phyloP scores from a whole-genome alignment of 1,284 basidiomycete genomes.

The Anthracocystis walkeri region DNA sequence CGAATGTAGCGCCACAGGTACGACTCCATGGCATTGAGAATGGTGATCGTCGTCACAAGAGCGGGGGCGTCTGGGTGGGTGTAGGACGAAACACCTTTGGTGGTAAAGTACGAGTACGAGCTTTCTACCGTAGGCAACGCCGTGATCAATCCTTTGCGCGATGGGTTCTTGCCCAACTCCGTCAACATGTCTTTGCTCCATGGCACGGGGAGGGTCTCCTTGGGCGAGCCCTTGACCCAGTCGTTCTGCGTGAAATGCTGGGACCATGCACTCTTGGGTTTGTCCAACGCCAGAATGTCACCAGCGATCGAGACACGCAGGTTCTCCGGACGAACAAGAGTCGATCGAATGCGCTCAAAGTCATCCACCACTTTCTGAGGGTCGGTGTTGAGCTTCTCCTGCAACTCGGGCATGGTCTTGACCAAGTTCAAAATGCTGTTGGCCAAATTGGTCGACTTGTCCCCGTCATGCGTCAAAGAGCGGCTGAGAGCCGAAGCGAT shows the following conservation, averaged over 20 bases:
- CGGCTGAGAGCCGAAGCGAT: constrained; percentile 82
- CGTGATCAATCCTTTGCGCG: constrained; percentile 80
- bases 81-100: constrained; percentile 74
- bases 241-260: constrained; percentile 18
- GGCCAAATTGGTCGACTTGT: constrained; percentile 80
- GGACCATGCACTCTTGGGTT: constrained; percentile 74
- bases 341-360: constrained; percentile 56
- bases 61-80: constrained; percentile 85
- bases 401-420: constrained; percentile 82
- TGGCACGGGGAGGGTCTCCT: constrained; percentile 77
- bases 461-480: constrained; percentile 77
- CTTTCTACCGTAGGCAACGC: constrained; percentile 94
- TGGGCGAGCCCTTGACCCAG: constrained; percentile 16
- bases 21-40: constrained; percentile 92
- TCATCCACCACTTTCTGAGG: constrained; percentile 55
- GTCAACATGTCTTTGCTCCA: constrained; percentile 80
- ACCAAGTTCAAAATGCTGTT: constrained; percentile 80
- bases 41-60: constrained; percentile 83
- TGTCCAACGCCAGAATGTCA: constrained; percentile 79
- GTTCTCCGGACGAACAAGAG: constrained; percentile 76
- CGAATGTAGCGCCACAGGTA: constrained; percentile 80
- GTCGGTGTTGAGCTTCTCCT: constrained; percentile 74
- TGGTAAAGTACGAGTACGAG: constrained; percentile 84
- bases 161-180: constrained; percentile 79
- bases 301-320: constrained; percentile 89